phyloP scores from a whole-genome alignment of 495 filamentous ascomycete genomes.

The Penicillium alfredii region DNA sequence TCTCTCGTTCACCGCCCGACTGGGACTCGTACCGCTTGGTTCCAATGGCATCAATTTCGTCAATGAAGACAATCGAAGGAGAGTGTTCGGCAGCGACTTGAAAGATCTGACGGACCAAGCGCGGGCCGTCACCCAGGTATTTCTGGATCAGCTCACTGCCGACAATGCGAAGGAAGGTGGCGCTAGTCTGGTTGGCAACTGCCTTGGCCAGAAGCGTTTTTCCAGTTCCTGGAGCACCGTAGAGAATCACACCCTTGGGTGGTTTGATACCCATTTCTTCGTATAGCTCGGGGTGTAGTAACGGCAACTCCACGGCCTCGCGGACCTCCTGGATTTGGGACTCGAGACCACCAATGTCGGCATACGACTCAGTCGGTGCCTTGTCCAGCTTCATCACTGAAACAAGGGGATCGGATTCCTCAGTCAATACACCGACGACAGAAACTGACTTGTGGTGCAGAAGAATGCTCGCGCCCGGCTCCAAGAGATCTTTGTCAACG shows the following conservation, averaged over 20 bases:
- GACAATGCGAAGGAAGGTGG: slow-evolving; percentile 96
- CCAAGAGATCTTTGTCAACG: slow-evolving; percentile 96
- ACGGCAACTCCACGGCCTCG: slow-evolving; percentile 91
- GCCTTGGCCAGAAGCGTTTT: slow-evolving; percentile 98
- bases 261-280: slow-evolving; percentile 99
- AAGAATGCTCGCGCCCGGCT: slow-evolving; percentile 92
- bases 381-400: slow-evolving; percentile 99
- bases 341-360: slow-evolving; percentile 96
- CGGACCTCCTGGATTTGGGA: slow-evolving; percentile 95
- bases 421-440: slow-evolving; percentile 94
- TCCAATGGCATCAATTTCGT: slow-evolving; percentile 98
- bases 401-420: slow-evolving; percentile 92
- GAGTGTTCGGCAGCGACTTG: slow-evolving; percentile 95
- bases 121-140: slow-evolving; percentile 93
- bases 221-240: slow-evolving; percentile 93
- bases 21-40: slow-evolving; percentile 98
- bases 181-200: slow-evolving; percentile 96
- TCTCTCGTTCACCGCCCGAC: slow-evolving; percentile 93
- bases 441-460: slow-evolving; percentile 97
- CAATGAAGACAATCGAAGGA: slow-evolving; percentile 97
- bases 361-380: slow-evolving; percentile 95
- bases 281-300: slow-evolving; percentile 95
- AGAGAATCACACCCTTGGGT: slow-evolving; percentile 98
- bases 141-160: slow-evolving; percentile 98
- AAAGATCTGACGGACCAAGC: slow-evolving; percentile 95